phyloP scores from a whole-genome alignment of 805 yeast genomes.

The Komagataella phaffii region DNA sequence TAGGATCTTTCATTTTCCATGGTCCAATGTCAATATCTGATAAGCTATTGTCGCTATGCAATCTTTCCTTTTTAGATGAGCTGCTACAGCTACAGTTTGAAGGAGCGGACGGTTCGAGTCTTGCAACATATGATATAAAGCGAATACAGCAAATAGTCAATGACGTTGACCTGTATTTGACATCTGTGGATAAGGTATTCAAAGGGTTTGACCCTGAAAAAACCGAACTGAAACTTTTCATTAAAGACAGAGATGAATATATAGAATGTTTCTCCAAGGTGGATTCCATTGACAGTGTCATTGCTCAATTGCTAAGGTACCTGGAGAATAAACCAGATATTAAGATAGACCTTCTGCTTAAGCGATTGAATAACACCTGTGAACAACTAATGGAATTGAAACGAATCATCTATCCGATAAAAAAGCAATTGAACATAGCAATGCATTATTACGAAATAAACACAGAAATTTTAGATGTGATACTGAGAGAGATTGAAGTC shows the following conservation, averaged over 20 bases:
- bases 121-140: constrained; percentile 4
- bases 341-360: constrained; percentile 8
- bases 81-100: constrained; percentile 10
- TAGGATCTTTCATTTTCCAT: neutral
- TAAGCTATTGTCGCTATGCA: constrained; percentile 4
- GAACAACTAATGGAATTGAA: constrained; percentile 15
- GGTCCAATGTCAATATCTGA: constrained; percentile 4
- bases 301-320: constrained; percentile 19
- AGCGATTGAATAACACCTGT: constrained; percentile 18
- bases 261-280: constrained; percentile 20
- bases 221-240: neutral
- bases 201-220: constrained; percentile 1
- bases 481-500: constrained; percentile 23
- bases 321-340: constrained; percentile 17
- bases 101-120: constrained; percentile 2
- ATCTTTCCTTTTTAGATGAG: constrained; percentile 6
- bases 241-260: constrained; percentile 2
- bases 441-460: constrained; percentile 31
- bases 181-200: constrained; percentile 8
- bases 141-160: constrained; percentile 14
- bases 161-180: constrained; percentile 10
- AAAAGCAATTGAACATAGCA: constrained; percentile 22
- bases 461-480: constrained; percentile 24
- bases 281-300: constrained; percentile 19
- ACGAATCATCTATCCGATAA: constrained; percentile 13